Evolutionary conservation across 768 basidiomycete species (phyloP).

Genomic region (Thelephora aurantiotincta): DNA sequence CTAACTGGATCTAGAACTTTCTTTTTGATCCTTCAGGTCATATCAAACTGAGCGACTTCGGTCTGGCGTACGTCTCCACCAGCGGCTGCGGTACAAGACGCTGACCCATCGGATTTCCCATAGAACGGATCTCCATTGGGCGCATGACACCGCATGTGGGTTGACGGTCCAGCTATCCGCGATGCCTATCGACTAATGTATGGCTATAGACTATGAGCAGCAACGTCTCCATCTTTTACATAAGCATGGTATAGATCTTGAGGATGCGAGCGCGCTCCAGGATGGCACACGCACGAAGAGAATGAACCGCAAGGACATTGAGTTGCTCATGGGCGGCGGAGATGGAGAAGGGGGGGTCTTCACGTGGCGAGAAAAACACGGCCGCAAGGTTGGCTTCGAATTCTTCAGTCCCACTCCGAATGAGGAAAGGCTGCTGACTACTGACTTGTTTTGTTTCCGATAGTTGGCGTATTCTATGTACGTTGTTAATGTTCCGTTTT

Average conservation of each 20-base stretch:
- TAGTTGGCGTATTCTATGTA: constrained; percentile 85
- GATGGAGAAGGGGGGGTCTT: constrained; percentile 76
- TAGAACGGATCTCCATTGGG: constrained; percentile 91
- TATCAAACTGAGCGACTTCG: constrained; percentile 91
- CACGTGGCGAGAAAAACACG: constrained; percentile 91
- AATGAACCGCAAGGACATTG: constrained; percentile 71
- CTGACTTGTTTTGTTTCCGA: constrained; percentile 8
- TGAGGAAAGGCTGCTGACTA: background rate
- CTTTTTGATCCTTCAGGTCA: constrained; percentile 89
- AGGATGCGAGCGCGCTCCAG: constrained; percentile 46
- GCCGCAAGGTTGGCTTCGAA: constrained; percentile 63
- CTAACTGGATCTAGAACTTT: constrained; percentile 55
- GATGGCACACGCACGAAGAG: constrained; percentile 66
- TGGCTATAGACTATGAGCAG: constrained; percentile 72
- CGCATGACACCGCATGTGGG: constrained; percentile 85
- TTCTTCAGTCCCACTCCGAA: constrained; percentile 14
- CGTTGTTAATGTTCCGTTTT: constrained; percentile 17
- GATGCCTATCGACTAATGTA: constrained; percentile 3
- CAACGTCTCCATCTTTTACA: constrained; percentile 77
- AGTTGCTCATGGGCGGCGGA: constrained; percentile 71
- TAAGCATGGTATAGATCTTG: constrained; percentile 93
- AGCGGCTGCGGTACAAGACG: background rate
- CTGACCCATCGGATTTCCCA: background rate
- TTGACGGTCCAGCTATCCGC: constrained; percentile 8
- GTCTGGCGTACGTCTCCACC: constrained; percentile 63